These are phyloP conservation scores for Fagopyrum esculentum DNA, from an alignment of 148 eudicot species.

Conservation along the genomic window DNA sequence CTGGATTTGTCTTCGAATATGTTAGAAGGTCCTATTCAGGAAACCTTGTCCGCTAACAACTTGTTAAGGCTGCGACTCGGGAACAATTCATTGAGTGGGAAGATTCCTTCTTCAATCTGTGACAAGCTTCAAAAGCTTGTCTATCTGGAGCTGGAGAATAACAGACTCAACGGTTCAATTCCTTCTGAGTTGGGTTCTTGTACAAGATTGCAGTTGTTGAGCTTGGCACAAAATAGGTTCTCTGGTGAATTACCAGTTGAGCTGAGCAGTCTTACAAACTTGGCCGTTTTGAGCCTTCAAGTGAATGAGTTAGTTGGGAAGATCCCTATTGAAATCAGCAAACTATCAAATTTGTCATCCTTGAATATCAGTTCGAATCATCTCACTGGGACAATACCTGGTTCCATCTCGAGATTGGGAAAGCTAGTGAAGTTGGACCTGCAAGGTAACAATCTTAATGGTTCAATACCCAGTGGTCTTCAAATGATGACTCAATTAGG, in stretches of 20 bases:
- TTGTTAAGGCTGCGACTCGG: conserved; percentile 65
- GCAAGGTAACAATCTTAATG: conserved; percentile 51
- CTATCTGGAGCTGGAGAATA: conserved; percentile 63
- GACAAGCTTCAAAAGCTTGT: conserved; percentile 28
- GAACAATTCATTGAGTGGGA: conserved; percentile 41
- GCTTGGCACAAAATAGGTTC: conserved; percentile 49
- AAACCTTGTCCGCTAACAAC: conserved; percentile 26
- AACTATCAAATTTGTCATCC: conserved; percentile 30
- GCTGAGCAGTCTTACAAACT: conserved; percentile 37
- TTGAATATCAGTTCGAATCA: conserved; percentile 60
- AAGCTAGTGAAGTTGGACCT: conserved; percentile 52
- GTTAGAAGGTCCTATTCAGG: conserved; percentile 49
- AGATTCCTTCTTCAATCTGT: conserved; percentile 31
- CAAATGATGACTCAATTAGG: conserved; percentile 28
- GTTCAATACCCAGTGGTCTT: conserved; percentile 43
- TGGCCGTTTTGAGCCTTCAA: conserved; percentile 58
- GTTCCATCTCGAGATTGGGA: conserved; percentile 38
- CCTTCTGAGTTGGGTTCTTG: conserved; percentile 54
- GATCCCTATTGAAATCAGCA: conserved; percentile 47
- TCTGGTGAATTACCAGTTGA: conserved; percentile 38
- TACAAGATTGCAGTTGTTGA: conserved; percentile 40
- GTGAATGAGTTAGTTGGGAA: conserved; percentile 41
- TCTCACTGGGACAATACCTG: conserved; percentile 52
- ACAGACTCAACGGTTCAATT: conserved; percentile 42
- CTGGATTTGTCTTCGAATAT: conserved; percentile 54